Evolutionary conservation across 1,284 basidiomycete species (phyloP).

Genomic region (Agaricales sp.): DNA sequence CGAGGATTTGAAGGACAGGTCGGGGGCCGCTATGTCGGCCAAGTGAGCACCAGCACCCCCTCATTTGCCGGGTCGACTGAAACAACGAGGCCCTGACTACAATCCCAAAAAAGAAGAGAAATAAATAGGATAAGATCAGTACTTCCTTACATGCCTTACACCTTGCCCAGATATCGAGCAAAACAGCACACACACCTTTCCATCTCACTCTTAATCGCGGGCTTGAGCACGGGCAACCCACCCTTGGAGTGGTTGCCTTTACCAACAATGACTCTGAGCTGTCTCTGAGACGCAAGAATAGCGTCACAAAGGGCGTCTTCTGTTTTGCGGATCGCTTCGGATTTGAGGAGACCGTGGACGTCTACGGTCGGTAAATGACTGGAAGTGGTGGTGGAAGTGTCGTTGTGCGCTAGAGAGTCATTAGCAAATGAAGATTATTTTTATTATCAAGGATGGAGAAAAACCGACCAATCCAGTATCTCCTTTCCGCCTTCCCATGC

Average conservation of each 20-base stretch:
- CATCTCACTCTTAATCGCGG: background rate
- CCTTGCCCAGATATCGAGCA: background rate
- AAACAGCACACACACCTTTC: background rate
- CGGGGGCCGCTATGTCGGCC: background rate
- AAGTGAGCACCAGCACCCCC: background rate
- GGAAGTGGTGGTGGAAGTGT: background rate
- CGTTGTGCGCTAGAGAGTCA: background rate
- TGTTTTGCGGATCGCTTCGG: background rate
- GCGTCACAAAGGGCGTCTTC: constrained; percentile 1
- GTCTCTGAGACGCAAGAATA: background rate
- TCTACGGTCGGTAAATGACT: background rate
- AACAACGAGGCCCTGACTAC: background rate
- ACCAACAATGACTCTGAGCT: constrained; percentile 1
- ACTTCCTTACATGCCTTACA: no score
- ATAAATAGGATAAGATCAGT: no score
- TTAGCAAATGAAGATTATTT: no score
- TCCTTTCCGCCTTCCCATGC: constrained; percentile 2
- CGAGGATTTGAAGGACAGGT: no score
- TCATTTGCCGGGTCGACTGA: background rate
- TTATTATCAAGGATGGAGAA: no score
- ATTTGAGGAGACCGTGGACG: background rate
- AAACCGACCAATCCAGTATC: background rate
- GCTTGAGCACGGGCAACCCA: background rate
- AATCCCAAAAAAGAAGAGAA: no score
- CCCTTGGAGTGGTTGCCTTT: background rate